Base-by-base conservation (phyloP, 768 basidiomycete genomes). In the Amanita molliuscula region DNA sequence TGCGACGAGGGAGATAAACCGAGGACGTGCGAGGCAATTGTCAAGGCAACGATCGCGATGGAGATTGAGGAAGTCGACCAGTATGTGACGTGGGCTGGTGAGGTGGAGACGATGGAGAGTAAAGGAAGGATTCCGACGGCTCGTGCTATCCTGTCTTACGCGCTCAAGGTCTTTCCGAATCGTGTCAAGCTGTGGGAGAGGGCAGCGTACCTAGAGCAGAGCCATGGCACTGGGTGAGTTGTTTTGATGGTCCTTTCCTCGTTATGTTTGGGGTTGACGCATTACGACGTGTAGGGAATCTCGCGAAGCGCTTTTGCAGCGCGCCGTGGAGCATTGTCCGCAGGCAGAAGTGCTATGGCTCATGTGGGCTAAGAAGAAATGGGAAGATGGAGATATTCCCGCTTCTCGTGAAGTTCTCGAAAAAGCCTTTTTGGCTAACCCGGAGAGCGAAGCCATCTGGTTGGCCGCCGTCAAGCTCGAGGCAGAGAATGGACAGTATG, bases 311-410 rank as follows among this genome's bases (percentile, higher is more conserved):
- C 79, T 97, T 3, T 78, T 97, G 37, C 73, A 72, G 40, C 78
- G 84, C 28, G 93, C 95, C 0, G 91, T 94, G 21, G 75, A 85
- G 48, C 83, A 92, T 61, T 95, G 92, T 58, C 96, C 95, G 0
- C 90, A 93, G 56, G 94, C 93, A 1, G 95, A 98, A 64, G 88
- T 92, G 0, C 71, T 99, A 4, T 98, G 96, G 96, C 76, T 98
- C 28, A 98, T 98, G 93, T 79, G 84, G 45, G 96, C 95, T 3
- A 99, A 99, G 67, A 95, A 98, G 70, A 89, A 91, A 63, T 99
- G 95, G 49, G 61, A 91, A 13, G 70, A 69, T 21, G 89, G 88
- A 6, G 89, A 98, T 59, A 89, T 98, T 11, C 79, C 84, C 1
- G 86, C 83, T n/a, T 91, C 96, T 2, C 85, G 93, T 31, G 81